Conservation (phyloP, 495 filamentous ascomycete genomes). For the Aspergillus sclerotiicarbonarius region DNA sequence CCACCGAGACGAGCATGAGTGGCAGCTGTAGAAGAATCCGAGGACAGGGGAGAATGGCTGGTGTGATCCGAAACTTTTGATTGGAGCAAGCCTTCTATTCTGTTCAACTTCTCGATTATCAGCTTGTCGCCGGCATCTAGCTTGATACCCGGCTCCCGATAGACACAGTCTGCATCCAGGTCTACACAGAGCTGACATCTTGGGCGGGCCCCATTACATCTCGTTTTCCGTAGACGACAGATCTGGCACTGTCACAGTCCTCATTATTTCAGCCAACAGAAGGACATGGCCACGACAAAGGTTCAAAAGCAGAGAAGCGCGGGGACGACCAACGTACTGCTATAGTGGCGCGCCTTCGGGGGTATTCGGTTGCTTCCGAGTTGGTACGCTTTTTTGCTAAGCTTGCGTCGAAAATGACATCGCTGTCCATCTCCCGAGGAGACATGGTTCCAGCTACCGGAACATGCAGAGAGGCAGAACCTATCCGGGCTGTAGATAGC, state of each 20-base stretch:
- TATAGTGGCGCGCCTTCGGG: slow-evolving; percentile 67
- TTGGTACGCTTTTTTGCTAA: slow-evolving; percentile 59
- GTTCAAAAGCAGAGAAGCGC: background rate
- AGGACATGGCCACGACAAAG: slow-evolving; percentile 3
- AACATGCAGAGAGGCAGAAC: background rate
- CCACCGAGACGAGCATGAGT: slow-evolving; percentile 64
- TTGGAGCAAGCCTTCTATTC: slow-evolving; percentile 76
- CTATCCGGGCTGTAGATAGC: too few relatives aligned
- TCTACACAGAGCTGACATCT: slow-evolving; percentile 82
- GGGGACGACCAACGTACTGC: slow-evolving; percentile 50
- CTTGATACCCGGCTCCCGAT: slow-evolving; percentile 83
- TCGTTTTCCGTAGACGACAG: slow-evolving; percentile 77
- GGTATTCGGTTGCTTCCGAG: slow-evolving; percentile 65
- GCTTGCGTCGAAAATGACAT: slow-evolving; percentile 11
- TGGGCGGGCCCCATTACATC: slow-evolving; percentile 79
- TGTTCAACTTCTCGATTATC: slow-evolving; percentile 71
- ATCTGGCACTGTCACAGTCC: slow-evolving; percentile 65
- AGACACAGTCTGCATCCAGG: slow-evolving; percentile 77
- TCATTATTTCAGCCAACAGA: slow-evolving; percentile 1
- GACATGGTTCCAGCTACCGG: slow-evolving; percentile 14
- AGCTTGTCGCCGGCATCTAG: slow-evolving; percentile 83
- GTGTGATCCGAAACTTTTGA: slow-evolving; percentile 55
- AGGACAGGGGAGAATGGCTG: slow-evolving; percentile 46
- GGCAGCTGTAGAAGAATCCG: slow-evolving; percentile 66
- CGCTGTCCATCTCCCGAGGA: slow-evolving; percentile 19